phyloP scores from a whole-genome alignment of 768 basidiomycete species.

The Psilocybe tampanensis region DNA sequence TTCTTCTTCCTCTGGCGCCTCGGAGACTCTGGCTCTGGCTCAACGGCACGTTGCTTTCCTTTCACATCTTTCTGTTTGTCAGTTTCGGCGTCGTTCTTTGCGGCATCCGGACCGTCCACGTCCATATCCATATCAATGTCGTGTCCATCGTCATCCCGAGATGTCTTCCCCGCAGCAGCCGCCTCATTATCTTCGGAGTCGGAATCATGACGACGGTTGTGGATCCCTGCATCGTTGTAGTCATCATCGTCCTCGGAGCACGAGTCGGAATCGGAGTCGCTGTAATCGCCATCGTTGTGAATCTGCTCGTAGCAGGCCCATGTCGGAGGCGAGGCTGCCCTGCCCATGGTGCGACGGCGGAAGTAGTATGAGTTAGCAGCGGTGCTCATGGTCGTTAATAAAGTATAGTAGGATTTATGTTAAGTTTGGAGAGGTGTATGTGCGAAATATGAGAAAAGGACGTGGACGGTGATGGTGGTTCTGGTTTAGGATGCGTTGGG shows the following conservation, averaged over 20 bases:
- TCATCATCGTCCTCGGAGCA: constrained; percentile 80
- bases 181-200: constrained; percentile 40
- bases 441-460: not conserved
- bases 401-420: constrained; percentile 2
- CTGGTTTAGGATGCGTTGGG: constrained; percentile 1
- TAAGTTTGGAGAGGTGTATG: constrained; percentile 1
- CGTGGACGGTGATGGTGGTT: constrained; percentile 1
- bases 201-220: constrained; percentile 17
- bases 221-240: constrained; percentile 34
- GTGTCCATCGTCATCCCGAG: constrained; percentile 26
- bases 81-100: constrained; percentile 20
- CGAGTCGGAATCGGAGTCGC: constrained; percentile 52
- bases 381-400: constrained; percentile 35
- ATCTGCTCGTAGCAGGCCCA: constrained; percentile 95
- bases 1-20: constrained; percentile 56
- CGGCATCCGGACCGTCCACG: constrained; percentile 43
- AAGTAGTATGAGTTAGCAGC: constrained; percentile 48
- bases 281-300: constrained; percentile 66
- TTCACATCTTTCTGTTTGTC: constrained; percentile 65
- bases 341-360: constrained; percentile 75
- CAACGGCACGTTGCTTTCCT: constrained; percentile 80
- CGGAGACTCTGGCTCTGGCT: constrained; percentile 57
- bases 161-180: constrained; percentile 20
- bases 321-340: constrained; percentile 82
- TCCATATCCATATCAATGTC: constrained; percentile 61